phyloP scores from a whole-genome alignment of 2,329 filamentous ascomycete genomes.

The Calonectria hawksworthii region DNA sequence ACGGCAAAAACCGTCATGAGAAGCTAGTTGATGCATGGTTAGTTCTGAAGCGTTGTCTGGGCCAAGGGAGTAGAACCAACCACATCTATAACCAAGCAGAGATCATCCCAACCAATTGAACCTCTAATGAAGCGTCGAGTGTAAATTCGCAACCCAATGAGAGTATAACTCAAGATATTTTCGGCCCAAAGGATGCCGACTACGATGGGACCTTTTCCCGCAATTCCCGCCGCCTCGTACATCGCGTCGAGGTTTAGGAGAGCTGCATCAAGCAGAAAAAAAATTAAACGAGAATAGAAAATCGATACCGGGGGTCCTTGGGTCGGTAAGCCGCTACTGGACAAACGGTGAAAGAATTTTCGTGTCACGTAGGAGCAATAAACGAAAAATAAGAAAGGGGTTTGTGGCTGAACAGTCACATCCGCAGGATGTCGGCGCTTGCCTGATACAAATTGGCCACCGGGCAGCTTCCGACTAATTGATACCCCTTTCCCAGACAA shows the following conservation, averaged over 20 bases:
- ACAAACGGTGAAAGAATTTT: not conserved
- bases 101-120: slow-evolving; percentile 29
- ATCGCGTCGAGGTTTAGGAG: not conserved
- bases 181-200: slow-evolving; percentile 29
- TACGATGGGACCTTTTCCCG: slow-evolving; percentile 24
- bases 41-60: not conserved
- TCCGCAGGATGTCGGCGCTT: not conserved
- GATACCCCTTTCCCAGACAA: not conserved
- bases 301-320: not conserved
- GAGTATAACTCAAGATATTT: slow-evolving; percentile 14
- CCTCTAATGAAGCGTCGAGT: slow-evolving; percentile 28
- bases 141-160: slow-evolving; percentile 27
- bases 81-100: slow-evolving; percentile 19
- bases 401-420: not conserved
- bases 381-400: slow-evolving; percentile 8
- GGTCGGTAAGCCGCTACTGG: not conserved
- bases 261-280: not conserved
- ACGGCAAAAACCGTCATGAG: slow-evolving; percentile 28
- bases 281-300: not conserved
- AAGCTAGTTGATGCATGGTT: not conserved
- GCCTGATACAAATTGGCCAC: not conserved
- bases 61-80: not conserved
- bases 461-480: not conserved
- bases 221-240: not conserved
- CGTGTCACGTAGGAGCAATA: not conserved